Evolutionary conservation across 2,329 filamentous ascomycete species (phyloP).

Genomic region (Teratosphaeria viscida): DNA sequence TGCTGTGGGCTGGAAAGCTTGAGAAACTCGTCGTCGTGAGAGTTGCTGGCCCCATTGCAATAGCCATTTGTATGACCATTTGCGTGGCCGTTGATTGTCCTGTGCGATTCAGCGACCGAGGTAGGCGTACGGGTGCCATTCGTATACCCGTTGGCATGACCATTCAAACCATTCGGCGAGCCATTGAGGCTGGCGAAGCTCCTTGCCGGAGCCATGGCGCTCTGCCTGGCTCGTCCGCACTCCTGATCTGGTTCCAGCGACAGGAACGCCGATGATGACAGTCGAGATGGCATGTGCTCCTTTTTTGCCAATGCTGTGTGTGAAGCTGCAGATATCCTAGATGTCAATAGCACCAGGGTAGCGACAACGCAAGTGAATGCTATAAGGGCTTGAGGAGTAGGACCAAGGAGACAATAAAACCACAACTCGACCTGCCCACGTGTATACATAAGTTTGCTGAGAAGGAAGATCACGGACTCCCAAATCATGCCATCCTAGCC

Average conservation of each 20-base stretch:
- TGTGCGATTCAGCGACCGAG: background rate
- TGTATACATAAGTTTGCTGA: background rate
- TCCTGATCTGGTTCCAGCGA: constrained; percentile 17
- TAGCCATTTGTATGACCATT: constrained; percentile 11
- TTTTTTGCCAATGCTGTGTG: background rate
- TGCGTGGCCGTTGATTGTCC: constrained; percentile 3
- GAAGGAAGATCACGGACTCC: background rate
- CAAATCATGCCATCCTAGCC: background rate
- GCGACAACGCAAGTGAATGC: background rate
- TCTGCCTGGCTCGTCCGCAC: constrained; percentile 11
- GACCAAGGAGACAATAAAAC: background rate
- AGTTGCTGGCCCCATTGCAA: background rate
- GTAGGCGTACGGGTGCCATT: background rate
- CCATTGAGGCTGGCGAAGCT: constrained; percentile 3
- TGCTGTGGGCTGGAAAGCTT: constrained; percentile 22
- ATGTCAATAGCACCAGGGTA: background rate
- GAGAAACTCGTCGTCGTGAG: constrained; percentile 21
- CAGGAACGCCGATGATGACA: constrained; percentile 15
- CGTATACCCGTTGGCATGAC: constrained; percentile 4
- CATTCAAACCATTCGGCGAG: background rate
- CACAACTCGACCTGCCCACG: background rate
- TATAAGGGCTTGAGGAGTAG: constrained; percentile 1
- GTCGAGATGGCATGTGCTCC: constrained; percentile 15
- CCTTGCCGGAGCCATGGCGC: background rate
- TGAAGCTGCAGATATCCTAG: background rate